phyloP scores from a whole-genome alignment of 352 stramenopile species.

The Albugo laibachii region DNA sequence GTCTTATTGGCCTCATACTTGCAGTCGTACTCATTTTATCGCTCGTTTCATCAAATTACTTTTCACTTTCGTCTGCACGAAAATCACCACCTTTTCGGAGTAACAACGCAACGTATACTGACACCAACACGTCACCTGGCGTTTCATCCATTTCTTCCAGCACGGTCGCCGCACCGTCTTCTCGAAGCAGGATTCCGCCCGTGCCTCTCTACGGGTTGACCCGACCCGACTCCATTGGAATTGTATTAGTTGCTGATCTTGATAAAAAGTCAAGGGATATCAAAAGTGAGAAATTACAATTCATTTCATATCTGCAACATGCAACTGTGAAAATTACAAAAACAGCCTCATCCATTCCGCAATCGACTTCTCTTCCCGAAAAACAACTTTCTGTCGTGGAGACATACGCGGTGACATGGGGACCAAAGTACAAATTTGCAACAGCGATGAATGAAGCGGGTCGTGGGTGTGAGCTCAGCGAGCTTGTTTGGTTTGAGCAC shows the following conservation, averaged over 20 bases:
- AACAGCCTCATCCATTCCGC: not conserved
- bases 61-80: too few relatives aligned
- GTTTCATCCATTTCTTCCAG: too few relatives aligned
- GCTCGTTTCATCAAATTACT: too few relatives aligned
- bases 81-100: too few relatives aligned
- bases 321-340: conserved; percentile 62
- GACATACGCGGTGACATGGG: conserved; percentile 37
- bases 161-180: too few relatives aligned
- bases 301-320: conserved; percentile 82
- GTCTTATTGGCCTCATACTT: too few relatives aligned
- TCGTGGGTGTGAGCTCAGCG: conserved; percentile 90
- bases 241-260: conserved; percentile 91
- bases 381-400: conserved; percentile 3
- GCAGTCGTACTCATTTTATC: too few relatives aligned
- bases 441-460: conserved; percentile 87
- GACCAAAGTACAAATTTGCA: conserved; percentile 49
- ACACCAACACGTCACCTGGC: too few relatives aligned
- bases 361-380: conserved; percentile 7
- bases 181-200: too few relatives aligned
- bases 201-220: not conserved
- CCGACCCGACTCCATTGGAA: conserved; percentile 41
- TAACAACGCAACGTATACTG: too few relatives aligned
- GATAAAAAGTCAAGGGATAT: conserved; percentile 85
- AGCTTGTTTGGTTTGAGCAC: conserved; percentile 78
- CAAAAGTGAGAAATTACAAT: conserved; percentile 78